Evolutionary conservation across 495 filamentous ascomycete genomes (phyloP).

Genomic region (Penicillium paxilli): DNA sequence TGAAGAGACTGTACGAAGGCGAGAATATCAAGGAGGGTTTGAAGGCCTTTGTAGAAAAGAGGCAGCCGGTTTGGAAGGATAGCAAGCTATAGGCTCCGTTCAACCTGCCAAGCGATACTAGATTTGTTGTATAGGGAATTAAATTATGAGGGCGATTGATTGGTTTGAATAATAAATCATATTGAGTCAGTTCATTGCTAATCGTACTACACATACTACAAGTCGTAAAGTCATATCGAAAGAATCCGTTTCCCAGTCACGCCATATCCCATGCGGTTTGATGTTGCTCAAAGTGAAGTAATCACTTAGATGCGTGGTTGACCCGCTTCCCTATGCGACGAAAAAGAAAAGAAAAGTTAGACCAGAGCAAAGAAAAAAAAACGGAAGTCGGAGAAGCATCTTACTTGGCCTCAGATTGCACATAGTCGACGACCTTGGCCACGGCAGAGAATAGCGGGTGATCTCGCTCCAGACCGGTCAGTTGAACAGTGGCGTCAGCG

Average conservation of each 20-base stretch:
- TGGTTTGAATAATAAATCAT: not conserved
- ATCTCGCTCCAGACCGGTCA: constrained; percentile 69
- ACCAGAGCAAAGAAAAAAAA: constrained; percentile 4
- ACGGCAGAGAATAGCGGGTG: constrained; percentile 75
- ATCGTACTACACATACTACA: constrained; percentile 9
- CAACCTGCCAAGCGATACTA: no score
- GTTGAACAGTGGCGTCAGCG: constrained; percentile 68
- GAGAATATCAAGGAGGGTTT: constrained; percentile 83
- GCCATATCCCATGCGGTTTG: constrained; percentile 32
- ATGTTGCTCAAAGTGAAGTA: constrained; percentile 3
- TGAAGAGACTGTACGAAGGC: constrained; percentile 60
- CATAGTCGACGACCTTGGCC: constrained; percentile 71
- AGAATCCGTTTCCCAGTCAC: constrained; percentile 14
- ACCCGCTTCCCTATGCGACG: constrained; percentile 21
- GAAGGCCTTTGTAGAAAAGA: constrained; percentile 79
- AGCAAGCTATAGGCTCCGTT: constrained; percentile 62
- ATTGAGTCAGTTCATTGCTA: constrained; percentile 7
- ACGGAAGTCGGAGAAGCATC: constrained; percentile 2
- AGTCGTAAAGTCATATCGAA: constrained; percentile 20
- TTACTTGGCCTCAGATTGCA: constrained; percentile 59
- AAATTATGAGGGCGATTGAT: no score
- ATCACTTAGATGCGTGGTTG: constrained; percentile 27
- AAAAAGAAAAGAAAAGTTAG: not conserved
- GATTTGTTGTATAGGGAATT: no score
- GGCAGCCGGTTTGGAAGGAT: constrained; percentile 71